These are phyloP conservation scores for Clitoria ternatea DNA, from an alignment of 306 rosid species.

Conservation along the genomic window DNA sequence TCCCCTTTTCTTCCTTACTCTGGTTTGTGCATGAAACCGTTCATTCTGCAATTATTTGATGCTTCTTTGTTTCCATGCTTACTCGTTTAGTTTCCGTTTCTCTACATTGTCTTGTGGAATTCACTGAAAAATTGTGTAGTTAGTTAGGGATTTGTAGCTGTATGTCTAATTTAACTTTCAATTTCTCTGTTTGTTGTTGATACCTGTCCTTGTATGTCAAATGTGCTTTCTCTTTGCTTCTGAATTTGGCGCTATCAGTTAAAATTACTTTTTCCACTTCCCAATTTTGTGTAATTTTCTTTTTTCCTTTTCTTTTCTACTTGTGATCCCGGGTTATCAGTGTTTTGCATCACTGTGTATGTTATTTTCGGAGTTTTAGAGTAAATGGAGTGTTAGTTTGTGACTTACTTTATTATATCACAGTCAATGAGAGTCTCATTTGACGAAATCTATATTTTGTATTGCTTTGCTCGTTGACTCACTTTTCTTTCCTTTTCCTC, in stretches of 20 bases:
- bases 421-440: neutral
- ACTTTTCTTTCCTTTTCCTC: neutral
- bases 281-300: neutral
- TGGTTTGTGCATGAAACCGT: slow-evolving; percentile 31
- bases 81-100: neutral
- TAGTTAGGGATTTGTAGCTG: neutral
- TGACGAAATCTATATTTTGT: neutral
- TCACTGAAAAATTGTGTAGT: neutral
- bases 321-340: neutral
- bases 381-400: neutral
- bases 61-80: neutral
- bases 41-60: neutral
- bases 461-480: neutral
- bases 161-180: neutral
- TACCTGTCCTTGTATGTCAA: neutral
- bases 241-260: neutral
- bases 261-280: neutral
- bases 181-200: neutral
- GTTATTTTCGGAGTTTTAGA: too few species aligned
- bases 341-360: too few species aligned
- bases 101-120: slow-evolving; percentile 7
- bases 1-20: slow-evolving; percentile 9
- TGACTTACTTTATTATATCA: neutral
- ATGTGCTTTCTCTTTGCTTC: neutral
- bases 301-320: slow-evolving; percentile 9